Conservation (phyloP, 768 basidiomycete genomes). For the Lanmaoa rubissima region DNA sequence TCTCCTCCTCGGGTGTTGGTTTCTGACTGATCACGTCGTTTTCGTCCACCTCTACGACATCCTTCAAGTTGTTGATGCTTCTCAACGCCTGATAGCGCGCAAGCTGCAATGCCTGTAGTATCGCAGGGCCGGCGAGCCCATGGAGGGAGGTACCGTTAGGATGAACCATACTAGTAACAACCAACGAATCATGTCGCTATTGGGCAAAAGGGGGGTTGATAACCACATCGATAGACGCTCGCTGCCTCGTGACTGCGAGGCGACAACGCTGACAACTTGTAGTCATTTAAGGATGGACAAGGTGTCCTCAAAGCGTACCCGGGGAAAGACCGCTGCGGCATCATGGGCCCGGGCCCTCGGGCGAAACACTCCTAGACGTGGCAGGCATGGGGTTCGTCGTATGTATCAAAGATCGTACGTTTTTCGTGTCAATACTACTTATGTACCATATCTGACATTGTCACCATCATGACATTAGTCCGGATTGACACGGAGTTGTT, state of each 20-base stretch:
- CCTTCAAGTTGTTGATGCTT: background rate
- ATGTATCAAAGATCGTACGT: background rate
- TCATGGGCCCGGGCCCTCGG: background rate
- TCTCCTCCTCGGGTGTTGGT: constrained; percentile 15
- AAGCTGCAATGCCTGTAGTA: constrained; percentile 9
- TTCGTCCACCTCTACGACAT: background rate
- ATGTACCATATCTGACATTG: too few relatives aligned
- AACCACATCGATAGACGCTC: background rate
- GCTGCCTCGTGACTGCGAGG: background rate
- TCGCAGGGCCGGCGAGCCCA: constrained; percentile 8
- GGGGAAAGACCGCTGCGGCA: background rate
- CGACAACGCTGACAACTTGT: too few relatives aligned
- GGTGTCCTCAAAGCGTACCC: background rate
- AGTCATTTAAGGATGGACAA: background rate
- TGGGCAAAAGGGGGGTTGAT: background rate
- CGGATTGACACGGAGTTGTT: background rate
- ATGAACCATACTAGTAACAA: background rate
- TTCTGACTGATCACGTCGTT: constrained; percentile 14
- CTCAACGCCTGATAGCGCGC: constrained; percentile 9
- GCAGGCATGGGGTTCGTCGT: background rate
- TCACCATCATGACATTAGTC: background rate
- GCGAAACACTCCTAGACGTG: background rate
- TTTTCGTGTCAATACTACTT: background rate
- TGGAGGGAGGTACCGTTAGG: background rate
- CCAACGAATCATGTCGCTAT: background rate